Evolutionary conservation across 768 basidiomycete genomes (phyloP), one percentile per base, ranked within the genome.

Genomic region (Boletus vinaceobasis): DNA sequence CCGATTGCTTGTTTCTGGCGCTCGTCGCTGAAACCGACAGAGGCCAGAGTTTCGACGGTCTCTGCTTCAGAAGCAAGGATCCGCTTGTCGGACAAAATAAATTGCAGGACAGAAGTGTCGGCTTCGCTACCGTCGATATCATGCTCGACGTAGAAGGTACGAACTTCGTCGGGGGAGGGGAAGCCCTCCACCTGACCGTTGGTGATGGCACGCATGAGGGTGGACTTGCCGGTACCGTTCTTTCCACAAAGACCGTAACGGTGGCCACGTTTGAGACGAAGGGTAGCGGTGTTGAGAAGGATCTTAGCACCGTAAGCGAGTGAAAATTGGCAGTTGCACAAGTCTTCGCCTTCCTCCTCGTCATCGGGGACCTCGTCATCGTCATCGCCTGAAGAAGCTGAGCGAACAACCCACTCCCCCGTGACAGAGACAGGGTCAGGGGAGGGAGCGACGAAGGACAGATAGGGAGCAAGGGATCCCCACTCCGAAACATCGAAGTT

Each of bases 61-160:
- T 97, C 94, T 57, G 81, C 76, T 71, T 85, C 76, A 56, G 61
- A 56, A 21, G 83, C 90, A 45, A 81, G 79, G 65, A 97, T 80
- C 67, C 95, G 94, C 70, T 84, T 85, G 76, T 97, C 95, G 55
- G 75, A 68, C 59, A 92, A 68, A 61, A 97, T 94, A 78, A 94
- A 97, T 72, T 90, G 76, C 54, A 94, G 81, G 56, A 97, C 89
- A 42, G 93, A 87, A 50, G 88, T 97, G 15, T 91, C 90, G 57
- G 84, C 95, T 74, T 97, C 95, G 69, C 85, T 88, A 46, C 95
- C 95, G 66, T 98, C 95, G 61, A 98, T 97, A 72, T 98, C 95
- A 81, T 98, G 95, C 81, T 96, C 95, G 71, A 98, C 95, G 76
- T 97, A 98, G 86, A 96, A 98, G 58, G 95, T 98, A 72, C 95